Base-by-base conservation (phyloP, 208 protist genomes). In the Naegleria lovaniensis region DNA sequence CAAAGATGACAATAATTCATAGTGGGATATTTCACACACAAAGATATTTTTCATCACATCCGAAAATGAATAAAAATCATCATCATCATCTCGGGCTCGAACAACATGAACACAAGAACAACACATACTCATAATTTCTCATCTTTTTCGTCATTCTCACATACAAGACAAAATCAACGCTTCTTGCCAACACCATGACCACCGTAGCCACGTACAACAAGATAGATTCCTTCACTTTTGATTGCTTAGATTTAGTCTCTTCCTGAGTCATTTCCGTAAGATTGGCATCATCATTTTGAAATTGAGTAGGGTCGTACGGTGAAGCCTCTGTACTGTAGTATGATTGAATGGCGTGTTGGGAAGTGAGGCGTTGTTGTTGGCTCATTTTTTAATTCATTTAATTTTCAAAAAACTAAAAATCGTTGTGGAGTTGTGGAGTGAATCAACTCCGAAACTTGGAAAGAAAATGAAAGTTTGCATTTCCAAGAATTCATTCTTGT, bases 81-180 rank as follows among this genome's bases (percentile, higher is more conserved):
- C 29, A 79, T 36, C 16, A 36, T n/a, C 6, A 75, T 4, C 16
- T n/a, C 5, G 22, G 22, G 5, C 58, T 5, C n/a, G 2, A 29
- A 29, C 58, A n/a, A n/a, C 5, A 29, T 36, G 36, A 79, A 2
- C 25, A 29, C 16, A 36, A 29, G 1, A 36, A 29, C 29, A 79
- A 79, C 67, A 79, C 29, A 25, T 79, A 79, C 16, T 51, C 43
- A 38, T 88, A 88, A 58, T 88, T 88, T 58, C 19, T 58, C 85
- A 88, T 88, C 85, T 88, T 88, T 51, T 51, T 88, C 5, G 85
- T 39, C 85, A 88, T 88, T 58, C 85, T 51, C 22, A 88, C 85
- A 58, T 58, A 88, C 4, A 88, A 29, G 5, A 88, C 85, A 88
- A 88, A 88, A 88, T 88, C 85, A 19, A 88, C 40, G 38, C 85